A percentile compares a stretch with the other conserved stretches of the same genome.
These are phyloP conservation scores for Macrolepiota dolichaula DNA, from an alignment of 768 basidiomycete genomes.

Conservation along the genomic window DNA sequence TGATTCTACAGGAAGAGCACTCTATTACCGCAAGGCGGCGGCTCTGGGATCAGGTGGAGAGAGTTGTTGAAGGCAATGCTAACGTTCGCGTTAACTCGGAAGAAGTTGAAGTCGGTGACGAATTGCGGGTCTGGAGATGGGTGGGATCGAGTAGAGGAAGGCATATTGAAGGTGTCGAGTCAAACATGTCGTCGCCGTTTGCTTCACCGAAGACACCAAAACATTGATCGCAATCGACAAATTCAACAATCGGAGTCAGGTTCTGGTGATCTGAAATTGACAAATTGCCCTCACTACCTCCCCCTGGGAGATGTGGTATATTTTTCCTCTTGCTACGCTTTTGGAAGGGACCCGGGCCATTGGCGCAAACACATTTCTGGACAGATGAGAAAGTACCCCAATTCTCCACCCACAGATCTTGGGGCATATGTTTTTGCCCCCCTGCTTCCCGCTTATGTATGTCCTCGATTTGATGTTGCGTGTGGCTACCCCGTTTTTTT, in stretches of 20 bases:
- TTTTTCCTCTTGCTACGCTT: neutral
- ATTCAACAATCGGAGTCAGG: neutral
- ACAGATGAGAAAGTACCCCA: neutral
- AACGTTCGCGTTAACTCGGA: slow-evolving; percentile 85
- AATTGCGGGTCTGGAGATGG: slow-evolving; percentile 91
- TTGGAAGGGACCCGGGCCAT: neutral
- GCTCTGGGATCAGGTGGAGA: slow-evolving; percentile 82
- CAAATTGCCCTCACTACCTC: neutral
- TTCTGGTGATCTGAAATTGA: neutral
- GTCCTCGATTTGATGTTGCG: neutral
- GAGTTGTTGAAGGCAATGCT: slow-evolving; percentile 83
- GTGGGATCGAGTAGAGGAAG: slow-evolving; percentile 46
- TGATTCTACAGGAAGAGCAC: slow-evolving; percentile 79
- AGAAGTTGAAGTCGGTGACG: slow-evolving; percentile 83
- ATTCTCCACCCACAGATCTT: neutral
- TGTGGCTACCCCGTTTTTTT: neutral
- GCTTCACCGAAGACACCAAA: neutral
- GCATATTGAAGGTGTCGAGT: slow-evolving; percentile 18
- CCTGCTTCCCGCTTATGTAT: neutral
- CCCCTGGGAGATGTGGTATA: neutral
- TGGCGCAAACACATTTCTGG: neutral
- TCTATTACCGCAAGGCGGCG: slow-evolving; percentile 61
- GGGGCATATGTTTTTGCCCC: slow-evolving; percentile 1
- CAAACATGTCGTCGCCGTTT: neutral
- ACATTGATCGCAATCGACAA: slow-evolving; percentile 2